Evolutionary conservation across 805 yeast genomes (phyloP).

Genomic region (Metschnikowia colocasiae): DNA sequence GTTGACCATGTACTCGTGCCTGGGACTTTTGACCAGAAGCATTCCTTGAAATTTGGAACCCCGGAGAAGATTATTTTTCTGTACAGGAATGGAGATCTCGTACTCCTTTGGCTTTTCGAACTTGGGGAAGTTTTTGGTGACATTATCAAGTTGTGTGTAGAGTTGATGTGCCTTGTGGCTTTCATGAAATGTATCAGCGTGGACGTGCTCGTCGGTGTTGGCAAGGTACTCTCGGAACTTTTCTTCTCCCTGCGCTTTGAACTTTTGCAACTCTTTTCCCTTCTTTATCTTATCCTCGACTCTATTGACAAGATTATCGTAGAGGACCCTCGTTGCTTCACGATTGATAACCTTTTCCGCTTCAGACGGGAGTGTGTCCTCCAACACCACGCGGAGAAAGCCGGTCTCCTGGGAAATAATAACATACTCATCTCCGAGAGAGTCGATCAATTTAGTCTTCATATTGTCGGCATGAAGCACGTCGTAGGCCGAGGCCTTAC

Average conservation of each 20-base stretch:
- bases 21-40: slow-evolving; percentile 32
- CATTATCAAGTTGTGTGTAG: slow-evolving; percentile 13
- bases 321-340: slow-evolving; percentile 13
- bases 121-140: slow-evolving; percentile 1
- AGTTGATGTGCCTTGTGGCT: slow-evolving; percentile 15
- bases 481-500: slow-evolving; percentile 36
- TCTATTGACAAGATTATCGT: slow-evolving; percentile 23
- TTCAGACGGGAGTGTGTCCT: slow-evolving; percentile 13
- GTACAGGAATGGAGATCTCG: slow-evolving; percentile 30
- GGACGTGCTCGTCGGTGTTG: background rate
- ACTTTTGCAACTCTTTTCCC: slow-evolving; percentile 22
- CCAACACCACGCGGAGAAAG: slow-evolving; percentile 28
- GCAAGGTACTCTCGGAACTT: background rate
- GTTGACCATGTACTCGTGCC: slow-evolving; percentile 23
- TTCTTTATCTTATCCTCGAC: slow-evolving; percentile 27
- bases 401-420: slow-evolving; percentile 31
- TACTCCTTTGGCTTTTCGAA: slow-evolving; percentile 13
- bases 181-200: background rate
- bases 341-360: slow-evolving; percentile 15
- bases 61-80: slow-evolving; percentile 30
- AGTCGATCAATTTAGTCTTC: slow-evolving; percentile 32
- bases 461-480: slow-evolving; percentile 26
- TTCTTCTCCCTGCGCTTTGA: background rate
- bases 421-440: slow-evolving; percentile 38
- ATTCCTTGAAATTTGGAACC: slow-evolving; percentile 31